A percentile compares a stretch with the other conserved stretches of the same genome.
Conservation (phyloP, 805 yeast genomes). For the Candida peoriensis region DNA sequence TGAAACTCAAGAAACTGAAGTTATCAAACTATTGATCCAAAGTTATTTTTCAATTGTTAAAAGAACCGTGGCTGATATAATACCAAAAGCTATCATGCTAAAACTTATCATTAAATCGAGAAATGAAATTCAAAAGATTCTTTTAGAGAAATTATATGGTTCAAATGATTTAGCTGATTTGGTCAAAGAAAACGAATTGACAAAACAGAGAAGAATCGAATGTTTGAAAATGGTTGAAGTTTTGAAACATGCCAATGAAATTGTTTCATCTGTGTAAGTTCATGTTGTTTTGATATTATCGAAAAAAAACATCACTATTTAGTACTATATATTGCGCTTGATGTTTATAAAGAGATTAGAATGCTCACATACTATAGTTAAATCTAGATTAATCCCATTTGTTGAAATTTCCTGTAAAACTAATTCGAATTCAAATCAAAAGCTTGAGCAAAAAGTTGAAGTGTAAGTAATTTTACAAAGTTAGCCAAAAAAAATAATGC, state of each 20-base stretch:
- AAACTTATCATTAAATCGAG: conserved; percentile 82
- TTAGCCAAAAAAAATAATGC: too few species aligned
- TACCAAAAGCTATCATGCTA: conserved; percentile 94
- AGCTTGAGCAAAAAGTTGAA: too few species aligned
- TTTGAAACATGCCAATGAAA: conserved; percentile 81
- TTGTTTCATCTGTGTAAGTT: conserved; percentile 48
- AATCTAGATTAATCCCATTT: too few species aligned
- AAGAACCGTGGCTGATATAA: conserved; percentile 86
- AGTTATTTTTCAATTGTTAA: conserved; percentile 91
- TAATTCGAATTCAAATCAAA: too few species aligned
- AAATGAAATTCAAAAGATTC: conserved; percentile 84
- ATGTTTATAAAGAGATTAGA: too few species aligned
- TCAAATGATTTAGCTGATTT: conserved; percentile 67
- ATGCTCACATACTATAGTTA: too few species aligned
- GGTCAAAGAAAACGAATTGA: conserved; percentile 86
- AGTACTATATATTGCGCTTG: too few species aligned
- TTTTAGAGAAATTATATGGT: conserved; percentile 81
- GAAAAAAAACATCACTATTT: too few species aligned
- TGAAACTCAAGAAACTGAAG: conserved; percentile 95
- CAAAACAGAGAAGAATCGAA: conserved; percentile 92
- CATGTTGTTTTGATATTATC: too few species aligned
- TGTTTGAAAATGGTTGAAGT: conserved; percentile 95
- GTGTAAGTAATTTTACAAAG: too few species aligned
- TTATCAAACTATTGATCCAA: conserved; percentile 83
- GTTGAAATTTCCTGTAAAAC: too few species aligned